Base-by-base conservation (phyloP, 768 basidiomycete genomes). In the Phaeotremella skinneri region DNA sequence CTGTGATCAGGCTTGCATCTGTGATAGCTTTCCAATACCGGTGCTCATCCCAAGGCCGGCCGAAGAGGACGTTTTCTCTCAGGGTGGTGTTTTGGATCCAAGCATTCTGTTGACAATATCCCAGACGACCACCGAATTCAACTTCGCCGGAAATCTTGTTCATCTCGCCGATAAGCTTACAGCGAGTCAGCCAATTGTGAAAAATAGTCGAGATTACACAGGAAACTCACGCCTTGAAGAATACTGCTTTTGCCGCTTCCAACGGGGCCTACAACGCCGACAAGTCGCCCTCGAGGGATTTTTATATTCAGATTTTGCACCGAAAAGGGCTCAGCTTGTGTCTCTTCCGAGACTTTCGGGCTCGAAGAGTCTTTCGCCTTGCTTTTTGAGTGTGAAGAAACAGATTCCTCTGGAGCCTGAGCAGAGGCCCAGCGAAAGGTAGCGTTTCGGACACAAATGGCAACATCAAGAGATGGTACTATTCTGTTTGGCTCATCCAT, bases 41-140 rank as follows among this genome's bases (percentile, higher is more conserved):
- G 6, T 82, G 82, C 67, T 85, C 84, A 21, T 87, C 83, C 62
- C 81, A 88, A 0, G 81, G 78, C 65, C 81, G 83, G 2, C 87
- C 87, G 65, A 88, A 89, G 0, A 84, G 67, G 29, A 88, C 80
- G 64, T 88, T 89, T 43, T 87, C 84, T 59, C 85, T 78, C 82
- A 86, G 52, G 11, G 60, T 62, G 0, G 67, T 82, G 68, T 87
- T 87, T 72, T 87, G 85, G 49, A 89, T 88, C 87, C 87, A 89
- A 0, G 87, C 85, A 0, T 82, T 83, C 74, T 89, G 87, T 16
- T 86, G 81, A 68, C 85, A 87, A 69, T 88, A 89, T 4, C 83
- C 85, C 9, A 88, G 80, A 14, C 78, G 76, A 0, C 87, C 87
- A 5, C 87, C 84, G 63, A 88, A 85, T 0, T 79, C 76, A 34